Evolutionary conservation across 306 rosid genomes (phyloP).

Genomic region (Prunus padus): DNA sequence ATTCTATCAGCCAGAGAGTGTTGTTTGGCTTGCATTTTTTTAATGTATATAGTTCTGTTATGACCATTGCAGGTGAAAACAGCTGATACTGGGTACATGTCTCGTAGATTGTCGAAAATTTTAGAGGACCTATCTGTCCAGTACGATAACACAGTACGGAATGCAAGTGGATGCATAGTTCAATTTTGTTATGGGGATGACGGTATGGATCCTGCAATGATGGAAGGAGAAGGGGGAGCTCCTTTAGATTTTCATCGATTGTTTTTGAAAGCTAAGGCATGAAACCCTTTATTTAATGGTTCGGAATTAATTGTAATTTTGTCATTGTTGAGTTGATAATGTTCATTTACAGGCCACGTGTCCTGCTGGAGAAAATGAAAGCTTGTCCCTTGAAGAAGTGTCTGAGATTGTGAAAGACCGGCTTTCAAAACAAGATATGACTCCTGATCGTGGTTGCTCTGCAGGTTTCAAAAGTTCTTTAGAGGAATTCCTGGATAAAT

Average conservation of each 20-base stretch:
- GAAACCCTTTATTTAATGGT: constrained; percentile 23
- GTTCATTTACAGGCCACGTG: constrained; percentile 59
- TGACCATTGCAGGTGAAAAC: constrained; percentile 78
- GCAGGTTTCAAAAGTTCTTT: constrained; percentile 53
- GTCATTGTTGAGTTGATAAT: neutral
- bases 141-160: constrained; percentile 83
- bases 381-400: constrained; percentile 61
- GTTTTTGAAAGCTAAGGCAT: constrained; percentile 75
- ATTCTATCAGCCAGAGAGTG: constrained; percentile 10
- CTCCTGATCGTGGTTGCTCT: constrained; percentile 59
- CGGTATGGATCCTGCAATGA: constrained; percentile 90
- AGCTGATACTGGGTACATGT: constrained; percentile 97
- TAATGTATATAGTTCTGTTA: constrained; percentile 10
- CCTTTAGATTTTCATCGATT: constrained; percentile 81
- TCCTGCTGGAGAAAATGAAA: constrained; percentile 51
- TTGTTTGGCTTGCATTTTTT: constrained; percentile 14
- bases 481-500: constrained; percentile 50
- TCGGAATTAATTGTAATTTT: constrained; percentile 11
- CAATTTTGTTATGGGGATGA: constrained; percentile 95
- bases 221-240: constrained; percentile 89
- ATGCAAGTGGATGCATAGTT: constrained; percentile 67
- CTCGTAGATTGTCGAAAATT: constrained; percentile 86
- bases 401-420: constrained; percentile 50
- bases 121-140: constrained; percentile 81
- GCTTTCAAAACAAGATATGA: constrained; percentile 51